These are phyloP conservation scores for Colletotrichum lini DNA, from an alignment of 2,329 filamentous ascomycete genomes.

Conservation along the genomic window DNA sequence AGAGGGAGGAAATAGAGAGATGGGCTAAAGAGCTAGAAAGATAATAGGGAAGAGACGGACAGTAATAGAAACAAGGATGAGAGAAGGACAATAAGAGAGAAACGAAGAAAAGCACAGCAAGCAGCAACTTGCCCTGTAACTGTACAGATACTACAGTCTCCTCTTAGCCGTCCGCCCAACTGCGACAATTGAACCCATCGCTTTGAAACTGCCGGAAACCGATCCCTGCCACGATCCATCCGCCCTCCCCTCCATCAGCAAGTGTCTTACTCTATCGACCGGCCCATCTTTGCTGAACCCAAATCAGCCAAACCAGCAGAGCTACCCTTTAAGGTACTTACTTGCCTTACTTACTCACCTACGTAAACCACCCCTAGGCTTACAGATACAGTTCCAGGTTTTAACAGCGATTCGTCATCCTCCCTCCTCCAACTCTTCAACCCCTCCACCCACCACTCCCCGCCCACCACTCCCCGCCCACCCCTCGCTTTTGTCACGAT, in stretches of 20 bases:
- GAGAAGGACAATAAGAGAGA: no score
- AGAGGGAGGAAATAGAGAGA: no score
- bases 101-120: no score
- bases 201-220: slow-evolving; percentile 26
- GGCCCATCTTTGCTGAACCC: no score
- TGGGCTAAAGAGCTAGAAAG: no score
- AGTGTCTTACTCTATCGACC: slow-evolving; percentile 31
- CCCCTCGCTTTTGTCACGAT: slow-evolving; percentile 36
- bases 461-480: neutral
- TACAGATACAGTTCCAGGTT: slow-evolving; percentile 11
- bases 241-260: neutral
- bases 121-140: no score
- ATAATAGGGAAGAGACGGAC: no score
- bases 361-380: neutral
- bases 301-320: no score
- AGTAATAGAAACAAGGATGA: no score
- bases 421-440: slow-evolving; percentile 12
- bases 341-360: no score
- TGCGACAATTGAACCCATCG: slow-evolving; percentile 27
- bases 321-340: no score
- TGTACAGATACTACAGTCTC: no score
- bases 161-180: neutral
- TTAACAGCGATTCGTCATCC: slow-evolving; percentile 35
- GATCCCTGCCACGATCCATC: slow-evolving; percentile 16
- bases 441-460: slow-evolving; percentile 21